A percentile compares a stretch with the other conserved stretches of the same genome.
Conservation (phyloP, 345 rosid genomes). For the Adansonia digitata region DNA sequence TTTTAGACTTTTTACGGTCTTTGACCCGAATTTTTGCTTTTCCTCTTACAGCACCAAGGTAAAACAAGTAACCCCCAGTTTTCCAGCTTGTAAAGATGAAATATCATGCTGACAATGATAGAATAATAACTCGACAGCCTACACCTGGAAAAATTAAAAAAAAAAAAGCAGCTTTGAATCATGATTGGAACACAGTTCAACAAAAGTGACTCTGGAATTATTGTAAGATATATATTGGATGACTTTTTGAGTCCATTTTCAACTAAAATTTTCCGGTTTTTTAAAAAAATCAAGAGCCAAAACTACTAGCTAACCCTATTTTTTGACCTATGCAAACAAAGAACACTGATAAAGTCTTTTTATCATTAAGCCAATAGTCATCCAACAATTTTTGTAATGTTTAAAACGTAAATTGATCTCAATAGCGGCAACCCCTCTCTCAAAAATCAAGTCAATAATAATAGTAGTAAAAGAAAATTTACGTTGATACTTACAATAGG, state of each 20-base stretch:
- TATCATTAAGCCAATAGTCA: not conserved
- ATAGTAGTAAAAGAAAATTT: too few relatives aligned
- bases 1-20: not conserved
- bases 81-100: not conserved
- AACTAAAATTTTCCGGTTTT: not conserved
- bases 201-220: not conserved
- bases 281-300: not conserved
- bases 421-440: too few relatives aligned
- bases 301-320: not conserved
- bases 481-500: too few relatives aligned
- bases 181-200: not conserved
- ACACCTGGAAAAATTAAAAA: not conserved
- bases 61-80: not conserved
- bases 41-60: not conserved
- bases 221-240: not conserved
- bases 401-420: not conserved
- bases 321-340: not conserved
- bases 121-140: not conserved
- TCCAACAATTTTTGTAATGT: not conserved
- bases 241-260: not conserved
- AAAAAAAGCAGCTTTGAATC: not conserved
- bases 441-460: not conserved
- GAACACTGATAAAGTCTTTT: not conserved
- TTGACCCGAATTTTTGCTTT: too few relatives aligned
- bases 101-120: not conserved